Evolutionary conservation across 176 grass and related monocot species (phyloP), one percentile per base, ranked within the genome.

Genomic region (Themeda triandra): DNA sequence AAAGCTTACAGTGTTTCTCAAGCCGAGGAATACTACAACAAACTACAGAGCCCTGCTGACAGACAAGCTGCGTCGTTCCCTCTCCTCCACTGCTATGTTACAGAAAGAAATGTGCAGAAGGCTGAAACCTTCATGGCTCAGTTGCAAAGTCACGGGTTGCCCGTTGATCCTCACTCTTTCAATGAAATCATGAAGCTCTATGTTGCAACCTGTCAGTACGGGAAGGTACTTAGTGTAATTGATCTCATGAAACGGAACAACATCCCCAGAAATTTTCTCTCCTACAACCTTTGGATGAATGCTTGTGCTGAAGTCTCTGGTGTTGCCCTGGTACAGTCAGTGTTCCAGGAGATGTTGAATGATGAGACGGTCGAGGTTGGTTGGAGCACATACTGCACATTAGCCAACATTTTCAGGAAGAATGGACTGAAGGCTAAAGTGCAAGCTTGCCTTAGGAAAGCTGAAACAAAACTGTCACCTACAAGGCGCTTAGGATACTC

Each of bases 361-460:
- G 92, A 97, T 76, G 83, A 74, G 63, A 86, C 49, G 71, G 74
- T 90, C 71, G 85, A 90, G 90, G 82, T 97, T 73, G 94, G 92
- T 94, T 97, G 94, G 94, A 97, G 94, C 87, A 90, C 92, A 71
- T 94, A 90, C 73, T 89, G 87, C 69, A 94, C 89, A 14, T 60
- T 94, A 83, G 92, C 92, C 3, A 92, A 94, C 76, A 87, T 92
- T 30, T 92, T 92, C 77, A 89, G 7, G 35, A 83, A 83, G 81
- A 80, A 82, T 80, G 85, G 87, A 76, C 66, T 85, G 67, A 59
- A 49, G 49, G 74, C 73, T 51, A 65, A 97, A 73, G 94, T 87
- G 54, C 86, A 76, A 42, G 68, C 59, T 84, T 90, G 80, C 49
- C 92, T 97, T 63, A 67, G 90, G 62, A 78, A 66, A 53, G 92